Percentiles rank a stretch among this genome's conserved stretches.
These are phyloP conservation scores for Prillingera fragicola DNA, from an alignment of 1,284 basidiomycete species.

Conservation along the genomic window DNA sequence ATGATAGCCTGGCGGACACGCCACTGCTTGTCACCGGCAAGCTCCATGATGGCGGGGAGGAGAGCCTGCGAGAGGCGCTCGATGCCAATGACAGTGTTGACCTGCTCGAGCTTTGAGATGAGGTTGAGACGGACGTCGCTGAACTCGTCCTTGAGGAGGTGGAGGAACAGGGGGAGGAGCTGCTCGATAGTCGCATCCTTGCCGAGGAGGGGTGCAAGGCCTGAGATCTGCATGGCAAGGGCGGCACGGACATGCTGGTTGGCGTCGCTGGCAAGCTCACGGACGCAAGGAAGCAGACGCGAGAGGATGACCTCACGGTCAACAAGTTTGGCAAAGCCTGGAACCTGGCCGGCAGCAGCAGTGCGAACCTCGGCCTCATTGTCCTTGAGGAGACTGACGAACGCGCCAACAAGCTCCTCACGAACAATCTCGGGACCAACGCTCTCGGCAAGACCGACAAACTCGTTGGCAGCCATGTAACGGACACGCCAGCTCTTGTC, in stretches of 20 bases:
- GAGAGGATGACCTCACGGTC: slow-evolving; percentile 92
- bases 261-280: slow-evolving; percentile 85
- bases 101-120: slow-evolving; percentile 96
- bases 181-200: slow-evolving; percentile 95
- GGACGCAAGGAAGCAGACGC: slow-evolving; percentile 91
- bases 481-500: slow-evolving; percentile 99
- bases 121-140: slow-evolving; percentile 97
- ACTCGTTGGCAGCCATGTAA: slow-evolving; percentile 98
- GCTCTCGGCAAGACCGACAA: slow-evolving; percentile 86
- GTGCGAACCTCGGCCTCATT: slow-evolving; percentile 99
- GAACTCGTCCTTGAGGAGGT: slow-evolving; percentile 97
- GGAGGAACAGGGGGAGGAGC: slow-evolving; percentile 92
- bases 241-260: slow-evolving; percentile 98
- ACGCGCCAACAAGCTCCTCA: slow-evolving; percentile 90
- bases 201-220: slow-evolving; percentile 91
- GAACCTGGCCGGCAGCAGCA: slow-evolving; percentile 91
- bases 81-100: slow-evolving; percentile 97
- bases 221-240: slow-evolving; percentile 92
- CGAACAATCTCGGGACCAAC: slow-evolving; percentile 86
- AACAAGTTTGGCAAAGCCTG: slow-evolving; percentile 94
- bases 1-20: slow-evolving; percentile 99
- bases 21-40: slow-evolving; percentile 99
- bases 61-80: slow-evolving; percentile 92
- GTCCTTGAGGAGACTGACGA: slow-evolving; percentile 91
- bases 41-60: slow-evolving; percentile 93